A percentile compares a stretch with the other conserved stretches of the same genome.
Evolutionary conservation across 352 stramenopile species (phyloP).

Genomic region (Pythium utonaiense): DNA sequence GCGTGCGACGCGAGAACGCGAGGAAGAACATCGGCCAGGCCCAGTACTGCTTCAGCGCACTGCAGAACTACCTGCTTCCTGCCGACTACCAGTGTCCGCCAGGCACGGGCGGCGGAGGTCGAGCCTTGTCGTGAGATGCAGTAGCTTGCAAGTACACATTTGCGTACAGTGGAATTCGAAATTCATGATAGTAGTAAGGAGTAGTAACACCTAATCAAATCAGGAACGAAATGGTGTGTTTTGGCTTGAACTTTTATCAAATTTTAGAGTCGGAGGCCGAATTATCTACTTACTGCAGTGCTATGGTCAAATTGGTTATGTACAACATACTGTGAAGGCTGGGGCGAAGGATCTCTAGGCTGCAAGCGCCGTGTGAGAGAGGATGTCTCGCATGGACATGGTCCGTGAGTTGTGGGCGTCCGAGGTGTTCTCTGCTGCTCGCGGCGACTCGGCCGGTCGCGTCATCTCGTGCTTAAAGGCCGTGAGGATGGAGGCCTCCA

Average conservation of each 20-base stretch:
- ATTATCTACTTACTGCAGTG: neutral
- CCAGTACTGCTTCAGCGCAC: slow-evolving; percentile 78
- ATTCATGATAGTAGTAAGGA: too few species aligned
- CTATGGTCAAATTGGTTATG: slow-evolving; percentile 7
- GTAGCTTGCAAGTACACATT: too few species aligned
- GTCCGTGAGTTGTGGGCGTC: slow-evolving; percentile 21
- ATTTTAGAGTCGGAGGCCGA: neutral
- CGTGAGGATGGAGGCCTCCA: slow-evolving; percentile 66
- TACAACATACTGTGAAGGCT: slow-evolving; percentile 5
- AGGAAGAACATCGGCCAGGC: slow-evolving; percentile 86
- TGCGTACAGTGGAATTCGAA: neutral
- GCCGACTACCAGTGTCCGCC: slow-evolving; percentile 75
- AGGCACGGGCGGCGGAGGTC: slow-evolving; percentile 70
- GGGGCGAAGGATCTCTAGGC: slow-evolving; percentile 12
- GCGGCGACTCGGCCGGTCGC: slow-evolving; percentile 15
- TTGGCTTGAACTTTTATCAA: slow-evolving; percentile 3
- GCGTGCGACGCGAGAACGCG: slow-evolving; percentile 78
- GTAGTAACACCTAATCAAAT: too few species aligned
- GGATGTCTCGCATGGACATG: slow-evolving; percentile 79
- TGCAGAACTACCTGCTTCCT: slow-evolving; percentile 84
- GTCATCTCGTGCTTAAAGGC: slow-evolving; percentile 54
- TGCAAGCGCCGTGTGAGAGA: slow-evolving; percentile 35
- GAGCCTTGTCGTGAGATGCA: slow-evolving; percentile 50
- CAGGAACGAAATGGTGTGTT: too few species aligned
- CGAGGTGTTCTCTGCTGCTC: neutral